These are phyloP conservation scores for Acrodontium crateriforme DNA, from an alignment of 2,329 filamentous ascomycete genomes.

Conservation along the genomic window DNA sequence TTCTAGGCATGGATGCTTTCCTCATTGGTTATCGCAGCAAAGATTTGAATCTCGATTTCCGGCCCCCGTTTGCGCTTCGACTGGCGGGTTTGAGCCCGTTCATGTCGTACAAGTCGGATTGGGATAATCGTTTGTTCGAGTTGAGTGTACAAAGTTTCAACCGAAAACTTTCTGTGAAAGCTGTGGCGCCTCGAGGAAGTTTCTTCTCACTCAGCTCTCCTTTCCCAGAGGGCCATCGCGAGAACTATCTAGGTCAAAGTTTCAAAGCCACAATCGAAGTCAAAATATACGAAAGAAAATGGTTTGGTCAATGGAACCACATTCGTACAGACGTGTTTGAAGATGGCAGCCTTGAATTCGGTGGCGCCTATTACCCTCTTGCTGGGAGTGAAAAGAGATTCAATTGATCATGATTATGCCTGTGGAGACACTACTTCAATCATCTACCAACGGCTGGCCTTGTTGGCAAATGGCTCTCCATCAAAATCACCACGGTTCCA, in stretches of 20 bases:
- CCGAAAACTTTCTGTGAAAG: conserved; percentile 28
- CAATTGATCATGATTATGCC: conserved; percentile 17
- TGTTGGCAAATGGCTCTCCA: conserved; percentile 13
- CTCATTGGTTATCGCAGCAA: conserved; percentile 32
- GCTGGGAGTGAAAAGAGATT: conserved; percentile 25
- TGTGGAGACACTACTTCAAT: neutral
- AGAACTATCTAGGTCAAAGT: conserved; percentile 33
- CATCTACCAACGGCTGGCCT: conserved; percentile 18
- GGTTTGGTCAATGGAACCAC: conserved; percentile 28
- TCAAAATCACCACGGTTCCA: conserved; percentile 25
- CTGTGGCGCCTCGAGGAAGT: conserved; percentile 26
- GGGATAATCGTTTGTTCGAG: conserved; percentile 25
- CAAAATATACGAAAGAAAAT: conserved; percentile 26
- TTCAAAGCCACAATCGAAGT: conserved; percentile 33
- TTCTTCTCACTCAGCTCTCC: conserved; percentile 35
- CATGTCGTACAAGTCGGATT: conserved; percentile 28
- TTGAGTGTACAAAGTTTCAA: conserved; percentile 26
- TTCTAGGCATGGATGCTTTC: conserved; percentile 31
- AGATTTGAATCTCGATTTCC: conserved; percentile 26
- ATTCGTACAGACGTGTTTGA: conserved; percentile 28
- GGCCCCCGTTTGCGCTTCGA: conserved; percentile 30
- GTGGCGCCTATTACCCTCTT: conserved; percentile 32
- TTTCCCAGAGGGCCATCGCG: conserved; percentile 32
- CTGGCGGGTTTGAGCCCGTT: conserved; percentile 27
- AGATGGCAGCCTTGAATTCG: conserved; percentile 35